These are phyloP conservation scores for Takakia lepidozioides DNA, from an alignment of 225 moss, liverwort and hornwort species.

Conservation along the genomic window DNA sequence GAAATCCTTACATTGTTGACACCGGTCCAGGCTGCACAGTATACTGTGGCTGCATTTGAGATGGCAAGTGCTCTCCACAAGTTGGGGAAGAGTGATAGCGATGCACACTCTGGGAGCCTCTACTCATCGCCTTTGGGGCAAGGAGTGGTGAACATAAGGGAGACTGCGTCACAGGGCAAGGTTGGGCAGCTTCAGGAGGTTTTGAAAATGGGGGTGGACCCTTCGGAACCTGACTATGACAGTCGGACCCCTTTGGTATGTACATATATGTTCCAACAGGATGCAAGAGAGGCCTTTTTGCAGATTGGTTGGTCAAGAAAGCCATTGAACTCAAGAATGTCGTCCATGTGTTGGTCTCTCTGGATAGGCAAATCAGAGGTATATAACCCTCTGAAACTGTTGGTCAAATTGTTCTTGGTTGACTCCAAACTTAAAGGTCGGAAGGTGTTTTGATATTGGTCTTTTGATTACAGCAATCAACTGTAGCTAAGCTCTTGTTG, in stretches of 20 bases:
- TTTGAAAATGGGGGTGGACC: slow-evolving; percentile 36
- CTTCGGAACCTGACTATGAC: slow-evolving; percentile 49
- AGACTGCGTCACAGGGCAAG: slow-evolving; percentile 47
- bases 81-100: slow-evolving; percentile 50
- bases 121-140: slow-evolving; percentile 14
- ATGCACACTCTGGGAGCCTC: slow-evolving; percentile 26
- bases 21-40: slow-evolving; percentile 79
- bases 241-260: slow-evolving; percentile 61
- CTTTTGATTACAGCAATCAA: too few species aligned
- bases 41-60: slow-evolving; percentile 53
- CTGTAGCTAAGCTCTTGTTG: too few species aligned
- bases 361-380: too few species aligned
- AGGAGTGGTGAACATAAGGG: slow-evolving; percentile 28
- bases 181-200: slow-evolving; percentile 36
- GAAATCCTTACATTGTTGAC: slow-evolving; percentile 43
- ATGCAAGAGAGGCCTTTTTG: too few species aligned
- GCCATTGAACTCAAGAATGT: too few species aligned
- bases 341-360: too few species aligned
- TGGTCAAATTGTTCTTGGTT: too few species aligned
- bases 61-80: slow-evolving; percentile 56
- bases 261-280: too few species aligned
- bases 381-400: too few species aligned
- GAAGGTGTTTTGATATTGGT: too few species aligned
- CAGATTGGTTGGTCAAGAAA: too few species aligned
- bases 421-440: too few species aligned